These are phyloP conservation scores for Eutrema japonicum DNA, from an alignment of 345 rosid species.

Conservation along the genomic window DNA sequence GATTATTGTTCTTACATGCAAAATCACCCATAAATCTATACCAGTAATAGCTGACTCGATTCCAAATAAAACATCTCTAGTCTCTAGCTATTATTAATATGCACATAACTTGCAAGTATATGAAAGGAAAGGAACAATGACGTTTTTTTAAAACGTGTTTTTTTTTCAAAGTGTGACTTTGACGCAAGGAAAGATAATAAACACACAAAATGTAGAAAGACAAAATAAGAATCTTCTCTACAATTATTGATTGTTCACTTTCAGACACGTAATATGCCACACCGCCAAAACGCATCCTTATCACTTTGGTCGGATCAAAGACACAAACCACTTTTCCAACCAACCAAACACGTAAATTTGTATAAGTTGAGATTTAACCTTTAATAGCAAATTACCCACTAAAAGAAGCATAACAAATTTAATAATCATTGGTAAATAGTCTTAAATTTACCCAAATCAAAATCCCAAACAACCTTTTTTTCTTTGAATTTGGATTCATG, in stretches of 20 bases:
- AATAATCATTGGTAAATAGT: background rate
- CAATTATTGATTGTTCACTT: slow-evolving; percentile 34
- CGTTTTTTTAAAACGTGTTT: slow-evolving; percentile 3
- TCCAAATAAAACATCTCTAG: slow-evolving; percentile 4
- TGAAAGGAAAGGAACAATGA: slow-evolving; percentile 31
- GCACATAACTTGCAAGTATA: background rate
- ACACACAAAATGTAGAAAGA: slow-evolving; percentile 36
- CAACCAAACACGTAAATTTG: background rate
- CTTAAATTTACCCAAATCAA: background rate
- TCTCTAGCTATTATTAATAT: background rate
- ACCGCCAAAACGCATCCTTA: slow-evolving; percentile 47
- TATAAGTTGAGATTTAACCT: background rate
- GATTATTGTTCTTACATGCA: background rate
- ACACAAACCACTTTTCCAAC: slow-evolving; percentile 2
- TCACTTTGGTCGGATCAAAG: slow-evolving; percentile 31
- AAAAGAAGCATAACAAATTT: slow-evolving; percentile 4
- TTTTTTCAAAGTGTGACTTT: slow-evolving; percentile 10
- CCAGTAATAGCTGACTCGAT: slow-evolving; percentile 6
- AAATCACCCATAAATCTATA: background rate
- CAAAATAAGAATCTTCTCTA: slow-evolving; percentile 18
- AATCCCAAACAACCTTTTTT: background rate
- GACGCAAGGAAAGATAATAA: slow-evolving; percentile 28
- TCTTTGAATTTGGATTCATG: background rate
- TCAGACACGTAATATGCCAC: slow-evolving; percentile 38
- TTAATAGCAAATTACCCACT: background rate